Conservation (phyloP, 495 filamentous ascomycete genomes). For the Baudoinia panamericana region DNA sequence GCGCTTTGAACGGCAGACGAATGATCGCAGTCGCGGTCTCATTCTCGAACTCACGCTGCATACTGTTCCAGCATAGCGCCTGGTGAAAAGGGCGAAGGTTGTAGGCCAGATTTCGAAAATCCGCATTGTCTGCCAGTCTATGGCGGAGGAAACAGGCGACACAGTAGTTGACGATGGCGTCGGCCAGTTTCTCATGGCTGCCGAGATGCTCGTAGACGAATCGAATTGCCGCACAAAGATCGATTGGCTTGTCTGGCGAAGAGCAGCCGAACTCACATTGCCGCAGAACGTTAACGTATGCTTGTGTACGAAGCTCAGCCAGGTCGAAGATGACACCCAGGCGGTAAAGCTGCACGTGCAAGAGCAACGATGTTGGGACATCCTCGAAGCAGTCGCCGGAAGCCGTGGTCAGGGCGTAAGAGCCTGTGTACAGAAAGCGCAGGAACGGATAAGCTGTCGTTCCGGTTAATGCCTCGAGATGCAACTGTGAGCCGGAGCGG, state of each 20-base stretch:
- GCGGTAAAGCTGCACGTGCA: constrained; percentile 25
- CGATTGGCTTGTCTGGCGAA: constrained; percentile 18
- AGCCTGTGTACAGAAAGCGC: constrained; percentile 24
- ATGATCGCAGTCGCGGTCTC: constrained; percentile 22
- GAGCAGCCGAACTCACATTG: constrained; percentile 24
- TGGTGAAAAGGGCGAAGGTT: constrained; percentile 23
- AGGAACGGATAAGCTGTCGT: constrained; percentile 19
- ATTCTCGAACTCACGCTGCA: constrained; percentile 21
- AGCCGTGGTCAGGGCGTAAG: constrained; percentile 14
- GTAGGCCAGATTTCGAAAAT: constrained; percentile 20
- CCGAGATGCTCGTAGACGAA: constrained; percentile 24
- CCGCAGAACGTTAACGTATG: constrained; percentile 22
- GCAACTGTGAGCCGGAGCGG: constrained; percentile 18
- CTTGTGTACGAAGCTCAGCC: constrained; percentile 19
- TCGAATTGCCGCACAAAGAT: constrained; percentile 23
- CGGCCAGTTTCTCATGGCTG: constrained; percentile 17
- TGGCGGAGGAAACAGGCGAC: constrained; percentile 24
- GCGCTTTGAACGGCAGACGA: constrained; percentile 9
- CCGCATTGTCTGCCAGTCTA: constrained; percentile 16
- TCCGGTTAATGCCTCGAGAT: constrained; percentile 13
- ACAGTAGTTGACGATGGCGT: constrained; percentile 27
- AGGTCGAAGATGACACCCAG: constrained; percentile 24
- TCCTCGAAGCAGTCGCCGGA: constrained; percentile 6
- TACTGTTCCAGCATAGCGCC: constrained; percentile 22
- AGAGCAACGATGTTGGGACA: constrained; percentile 19